Evolutionary conservation across 345 rosid genomes (phyloP).

Genomic region (Brassica rapa): DNA sequence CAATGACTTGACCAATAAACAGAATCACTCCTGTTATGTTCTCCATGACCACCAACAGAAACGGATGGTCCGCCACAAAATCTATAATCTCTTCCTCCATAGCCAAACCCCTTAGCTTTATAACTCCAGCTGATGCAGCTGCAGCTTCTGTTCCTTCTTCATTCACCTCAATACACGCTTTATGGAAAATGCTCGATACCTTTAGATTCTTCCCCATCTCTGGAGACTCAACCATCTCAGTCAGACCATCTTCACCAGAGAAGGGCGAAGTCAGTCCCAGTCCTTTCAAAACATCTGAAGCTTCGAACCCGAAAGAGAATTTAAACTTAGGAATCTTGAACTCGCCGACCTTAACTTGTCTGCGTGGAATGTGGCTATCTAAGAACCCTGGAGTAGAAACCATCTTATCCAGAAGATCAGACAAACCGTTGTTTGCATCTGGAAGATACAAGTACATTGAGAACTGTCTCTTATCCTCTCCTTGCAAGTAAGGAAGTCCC

Average conservation of each 20-base stretch:
- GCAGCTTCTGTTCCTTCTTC: constrained; percentile 87
- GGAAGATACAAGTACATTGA: constrained; percentile 82
- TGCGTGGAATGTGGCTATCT: constrained; percentile 49
- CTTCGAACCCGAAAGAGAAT: constrained; percentile 60
- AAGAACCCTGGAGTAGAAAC: constrained; percentile 53
- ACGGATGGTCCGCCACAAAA: constrained; percentile 79
- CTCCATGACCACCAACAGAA: constrained; percentile 62
- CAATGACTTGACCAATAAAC: constrained; percentile 60
- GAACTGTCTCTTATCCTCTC: constrained; percentile 63
- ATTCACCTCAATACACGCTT: constrained; percentile 66
- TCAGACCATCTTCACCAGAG: constrained; percentile 52
- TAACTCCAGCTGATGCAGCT: constrained; percentile 56
- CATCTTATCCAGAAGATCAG: constrained; percentile 50
- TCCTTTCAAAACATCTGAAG: constrained; percentile 51
- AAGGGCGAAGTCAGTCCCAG: constrained; percentile 60
- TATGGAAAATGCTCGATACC: constrained; percentile 61
- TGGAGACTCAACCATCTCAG: constrained; percentile 62
- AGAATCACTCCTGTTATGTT: constrained; percentile 57
- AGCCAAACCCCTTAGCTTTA: not conserved
- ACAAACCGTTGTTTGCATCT: constrained; percentile 58
- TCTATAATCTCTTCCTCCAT: constrained; percentile 33
- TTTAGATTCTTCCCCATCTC: constrained; percentile 40
- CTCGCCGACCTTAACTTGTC: constrained; percentile 46
- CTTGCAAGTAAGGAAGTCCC: constrained; percentile 72
- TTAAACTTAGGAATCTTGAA: constrained; percentile 66